Base-by-base conservation (phyloP, 1,139 yeast genomes). In the Nakaseomyces bracarensis region DNA sequence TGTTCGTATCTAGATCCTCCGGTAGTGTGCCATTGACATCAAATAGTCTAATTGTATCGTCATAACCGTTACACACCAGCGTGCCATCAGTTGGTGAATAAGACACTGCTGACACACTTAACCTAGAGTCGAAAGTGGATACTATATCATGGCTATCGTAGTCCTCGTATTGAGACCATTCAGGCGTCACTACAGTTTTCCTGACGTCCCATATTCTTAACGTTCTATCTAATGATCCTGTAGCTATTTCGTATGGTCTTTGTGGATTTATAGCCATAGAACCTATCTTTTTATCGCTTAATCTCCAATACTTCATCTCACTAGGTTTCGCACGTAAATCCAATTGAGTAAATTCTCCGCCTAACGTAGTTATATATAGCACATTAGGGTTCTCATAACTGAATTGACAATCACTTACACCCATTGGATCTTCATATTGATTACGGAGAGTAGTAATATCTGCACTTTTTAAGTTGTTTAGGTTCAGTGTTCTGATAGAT, bases 11-110 rank as follows among this genome's bases (percentile, higher is more conserved):
- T 23, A 86, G 54, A 43, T 55, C 60, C 3, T 49, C 51, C 11
- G 55, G 44, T 10, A 57, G 46, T 8, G 44, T 35, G 3, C 57
- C 37, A 4, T 47, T 57, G 16, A 64, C 53, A 44, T 83, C 77
- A 52, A 81, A 79, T 9, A 81, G 60, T 44, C 77, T 69, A 28
- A 91, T 73, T 1, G 83, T 75, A 57, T 91, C 94, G 58, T 86
- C 97, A 55, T 91, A 91, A 0, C 97, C 96, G 58, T 91, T 89
- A 60, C 94, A 83, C 0, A 89, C 95, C 43, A 91, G 68, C 1
- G 63, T 56, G 45, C 79, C 77, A 45, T 87, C 87, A 4, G 74
- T 70, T 2, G 65, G 57, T 50, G 86, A 87, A 91, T 95, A 91
- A 45, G 85, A 94, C 0, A 89, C 89, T 29, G 81, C 74, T 22